Evolutionary conservation across 2,329 filamentous ascomycete species (phyloP).

Genomic region (Penicillium sp.): DNA sequence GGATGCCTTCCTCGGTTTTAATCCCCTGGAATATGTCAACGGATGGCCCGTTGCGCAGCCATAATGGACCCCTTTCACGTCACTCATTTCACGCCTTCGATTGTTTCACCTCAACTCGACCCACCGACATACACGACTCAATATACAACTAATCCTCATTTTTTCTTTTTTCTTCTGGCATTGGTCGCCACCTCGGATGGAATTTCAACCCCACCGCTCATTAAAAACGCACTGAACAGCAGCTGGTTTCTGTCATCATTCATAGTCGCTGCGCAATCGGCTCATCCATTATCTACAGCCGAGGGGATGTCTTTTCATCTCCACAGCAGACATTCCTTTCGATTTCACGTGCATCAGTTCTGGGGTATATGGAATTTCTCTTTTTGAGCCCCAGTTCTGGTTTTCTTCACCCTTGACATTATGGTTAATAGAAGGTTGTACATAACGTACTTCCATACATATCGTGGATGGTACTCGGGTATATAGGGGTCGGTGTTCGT

Average conservation of each 20-base stretch:
- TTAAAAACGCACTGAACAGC: too few species aligned
- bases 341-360: too few species aligned
- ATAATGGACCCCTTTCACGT: slow-evolving; percentile 8
- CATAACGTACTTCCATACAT: slow-evolving; percentile 8
- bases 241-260: too few species aligned
- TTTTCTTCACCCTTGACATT: slow-evolving; percentile 2
- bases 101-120: background rate
- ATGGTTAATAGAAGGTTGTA: slow-evolving; percentile 6
- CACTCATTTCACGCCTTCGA: slow-evolving; percentile 2
- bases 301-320: too few species aligned
- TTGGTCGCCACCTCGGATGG: too few species aligned
- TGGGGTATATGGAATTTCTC: too few species aligned
- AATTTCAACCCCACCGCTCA: too few species aligned
- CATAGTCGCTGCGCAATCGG: too few species aligned
- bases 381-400: background rate
- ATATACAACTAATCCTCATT: background rate
- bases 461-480: background rate
- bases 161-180: too few species aligned
- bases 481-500: slow-evolving; percentile 1
- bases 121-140: background rate
- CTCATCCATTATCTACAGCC: too few species aligned
- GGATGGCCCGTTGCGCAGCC: slow-evolving; percentile 33
- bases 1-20: slow-evolving; percentile 35
- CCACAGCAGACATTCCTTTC: too few species aligned
- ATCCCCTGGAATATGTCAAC: slow-evolving; percentile 30